Evolutionary conservation across 352 stramenopile genomes (phyloP).

Genomic region (Aphanomyces cochlioides): DNA sequence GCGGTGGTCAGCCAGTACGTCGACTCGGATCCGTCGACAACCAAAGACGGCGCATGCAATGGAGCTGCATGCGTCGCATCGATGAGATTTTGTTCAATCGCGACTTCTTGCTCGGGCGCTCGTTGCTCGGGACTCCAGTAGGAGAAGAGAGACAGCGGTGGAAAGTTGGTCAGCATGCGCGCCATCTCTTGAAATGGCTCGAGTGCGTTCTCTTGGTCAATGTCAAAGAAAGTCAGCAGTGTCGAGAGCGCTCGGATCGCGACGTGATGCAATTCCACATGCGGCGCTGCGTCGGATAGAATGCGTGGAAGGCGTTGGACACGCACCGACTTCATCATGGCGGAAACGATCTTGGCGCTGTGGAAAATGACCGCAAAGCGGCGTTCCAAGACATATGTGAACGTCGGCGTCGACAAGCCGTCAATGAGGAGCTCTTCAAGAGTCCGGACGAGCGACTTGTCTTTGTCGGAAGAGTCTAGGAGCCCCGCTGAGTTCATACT

Average conservation of each 20-base stretch:
- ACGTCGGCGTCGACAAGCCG: conserved; percentile 67
- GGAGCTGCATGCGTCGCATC: conserved; percentile 53
- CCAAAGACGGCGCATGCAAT: conserved; percentile 44
- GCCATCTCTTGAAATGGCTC: conserved; percentile 75
- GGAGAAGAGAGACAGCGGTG: conserved; percentile 69
- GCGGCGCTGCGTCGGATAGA: conserved; percentile 38
- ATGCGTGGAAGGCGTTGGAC: conserved; percentile 42
- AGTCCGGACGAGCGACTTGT: conserved; percentile 68
- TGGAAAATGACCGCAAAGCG: conserved; percentile 78
- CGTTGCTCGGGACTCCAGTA: conserved; percentile 81
- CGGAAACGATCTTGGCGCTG: conserved; percentile 58
- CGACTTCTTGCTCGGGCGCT: conserved; percentile 51
- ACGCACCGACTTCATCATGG: conserved; percentile 51
- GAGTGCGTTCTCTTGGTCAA: conserved; percentile 41
- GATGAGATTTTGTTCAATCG: conserved; percentile 44
- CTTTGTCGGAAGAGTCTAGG: conserved; percentile 60
- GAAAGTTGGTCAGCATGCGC: conserved; percentile 69
- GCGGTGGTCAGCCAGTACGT: conserved; percentile 78
- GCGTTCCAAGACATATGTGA: conserved; percentile 71
- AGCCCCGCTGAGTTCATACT: conserved; percentile 83
- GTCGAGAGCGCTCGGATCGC: conserved; percentile 76
- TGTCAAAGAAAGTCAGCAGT: conserved; percentile 71
- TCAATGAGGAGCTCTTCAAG: conserved; percentile 81
- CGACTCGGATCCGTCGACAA: conserved; percentile 48
- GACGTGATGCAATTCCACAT: conserved; percentile 75